phyloP scores from a whole-genome alignment of 2,329 filamentous ascomycete species.

The Trichoderma asperellum region DNA sequence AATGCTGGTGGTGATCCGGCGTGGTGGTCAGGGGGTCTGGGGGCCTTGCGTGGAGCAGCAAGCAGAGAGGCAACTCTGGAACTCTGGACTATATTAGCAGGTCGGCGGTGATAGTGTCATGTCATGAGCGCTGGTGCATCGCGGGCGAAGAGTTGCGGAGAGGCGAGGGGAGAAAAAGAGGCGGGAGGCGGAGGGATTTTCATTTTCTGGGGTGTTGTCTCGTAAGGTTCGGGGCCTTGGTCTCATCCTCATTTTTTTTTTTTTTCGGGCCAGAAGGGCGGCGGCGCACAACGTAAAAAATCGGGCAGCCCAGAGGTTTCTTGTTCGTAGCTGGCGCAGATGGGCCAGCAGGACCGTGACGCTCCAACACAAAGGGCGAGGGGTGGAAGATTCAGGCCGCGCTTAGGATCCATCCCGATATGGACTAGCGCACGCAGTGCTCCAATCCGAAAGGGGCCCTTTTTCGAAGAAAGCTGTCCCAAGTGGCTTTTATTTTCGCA shows the following conservation, averaged over 20 bases:
- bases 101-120: slow-evolving; percentile 29
- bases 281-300: slow-evolving; percentile 45
- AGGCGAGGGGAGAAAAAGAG: slow-evolving; percentile 36
- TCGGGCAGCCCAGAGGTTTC: slow-evolving; percentile 29
- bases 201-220: slow-evolving; percentile 43
- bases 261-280: slow-evolving; percentile 46
- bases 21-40: slow-evolving; percentile 33
- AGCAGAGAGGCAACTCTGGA: slow-evolving; percentile 27
- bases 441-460: slow-evolving; percentile 15
- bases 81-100: slow-evolving; percentile 27
- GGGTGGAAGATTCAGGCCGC: slow-evolving; percentile 29
- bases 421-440: not conserved
- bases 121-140: slow-evolving; percentile 29
- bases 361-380: slow-evolving; percentile 31
- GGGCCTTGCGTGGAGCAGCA: slow-evolving; percentile 32
- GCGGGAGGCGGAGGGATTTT: slow-evolving; percentile 39
- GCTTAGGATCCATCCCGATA: slow-evolving; percentile 17
- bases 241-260: slow-evolving; percentile 48
- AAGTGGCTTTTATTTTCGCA: slow-evolving; percentile 9
- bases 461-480: not conserved
- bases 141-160: slow-evolving; percentile 29
- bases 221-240: slow-evolving; percentile 46
- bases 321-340: slow-evolving; percentile 28
- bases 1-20: slow-evolving; percentile 35
- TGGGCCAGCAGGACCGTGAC: slow-evolving; percentile 33